These are phyloP conservation scores for Phytophthora constricta DNA, from an alignment of 352 stramenopile species.

Conservation along the genomic window DNA sequence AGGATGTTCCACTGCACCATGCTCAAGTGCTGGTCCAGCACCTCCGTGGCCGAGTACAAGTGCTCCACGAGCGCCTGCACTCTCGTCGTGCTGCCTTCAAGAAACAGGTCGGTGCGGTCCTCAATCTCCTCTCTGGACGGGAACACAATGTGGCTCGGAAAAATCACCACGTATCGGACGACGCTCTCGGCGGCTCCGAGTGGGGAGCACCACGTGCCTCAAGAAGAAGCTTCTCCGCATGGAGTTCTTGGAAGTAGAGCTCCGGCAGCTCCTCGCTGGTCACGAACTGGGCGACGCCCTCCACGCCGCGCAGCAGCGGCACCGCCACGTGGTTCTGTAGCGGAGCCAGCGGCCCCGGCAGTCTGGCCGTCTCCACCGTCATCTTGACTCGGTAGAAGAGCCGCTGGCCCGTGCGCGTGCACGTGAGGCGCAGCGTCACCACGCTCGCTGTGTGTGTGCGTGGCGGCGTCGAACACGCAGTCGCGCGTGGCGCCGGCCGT, in stretches of 20 bases:
- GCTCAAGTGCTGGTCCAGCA: conserved; percentile 83
- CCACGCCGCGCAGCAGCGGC: conserved; percentile 72
- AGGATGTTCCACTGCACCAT: conserved; percentile 91
- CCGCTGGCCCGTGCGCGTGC: conserved; percentile 61
- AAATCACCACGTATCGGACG: conserved; percentile 77
- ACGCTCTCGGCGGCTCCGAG: conserved; percentile 71
- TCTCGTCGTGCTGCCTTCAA: conserved; percentile 75
- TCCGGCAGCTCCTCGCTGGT: conserved; percentile 83
- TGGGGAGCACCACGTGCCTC: conserved; percentile 69
- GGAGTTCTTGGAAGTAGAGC: conserved; percentile 84
- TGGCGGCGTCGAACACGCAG: conserved; percentile 63
- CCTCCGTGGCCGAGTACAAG: conserved; percentile 84
- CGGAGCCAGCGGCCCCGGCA: conserved; percentile 59
- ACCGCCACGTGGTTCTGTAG: conserved; percentile 65
- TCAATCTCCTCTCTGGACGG: conserved; percentile 82
- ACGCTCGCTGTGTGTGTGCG: conserved; percentile 56
- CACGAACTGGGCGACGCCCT: conserved; percentile 79
- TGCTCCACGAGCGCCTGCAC: conserved; percentile 80
- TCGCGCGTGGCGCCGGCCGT: conserved; percentile 70
- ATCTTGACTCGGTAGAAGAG: conserved; percentile 78
- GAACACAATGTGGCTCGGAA: conserved; percentile 80
- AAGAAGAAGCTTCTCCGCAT: conserved; percentile 75
- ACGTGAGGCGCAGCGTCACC: conserved; percentile 66
- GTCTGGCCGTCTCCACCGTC: conserved; percentile 50
- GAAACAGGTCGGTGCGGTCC: conserved; percentile 73